Percentiles rank a stretch among this genome's conserved stretches.
Conservation (phyloP, 306 rosid genomes). For the Medicago arabica region DNA sequence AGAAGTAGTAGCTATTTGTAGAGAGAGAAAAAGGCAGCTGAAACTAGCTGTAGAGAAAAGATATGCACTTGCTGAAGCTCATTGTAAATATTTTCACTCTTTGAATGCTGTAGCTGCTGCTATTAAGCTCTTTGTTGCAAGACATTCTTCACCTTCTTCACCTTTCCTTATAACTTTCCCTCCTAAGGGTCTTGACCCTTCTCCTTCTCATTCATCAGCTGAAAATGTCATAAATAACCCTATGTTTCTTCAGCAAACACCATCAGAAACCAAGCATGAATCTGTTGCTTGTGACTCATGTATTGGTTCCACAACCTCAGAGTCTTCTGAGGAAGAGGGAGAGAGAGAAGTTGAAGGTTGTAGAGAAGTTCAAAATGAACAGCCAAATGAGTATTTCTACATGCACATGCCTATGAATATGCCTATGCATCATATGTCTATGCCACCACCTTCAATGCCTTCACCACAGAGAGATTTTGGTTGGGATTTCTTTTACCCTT, state of each 20-base stretch:
- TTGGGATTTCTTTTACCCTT: slow-evolving; percentile 96
- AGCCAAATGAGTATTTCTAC: slow-evolving; percentile 67
- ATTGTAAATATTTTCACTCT: slow-evolving; percentile 80
- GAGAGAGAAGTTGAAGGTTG: slow-evolving; percentile 10
- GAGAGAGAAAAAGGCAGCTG: slow-evolving; percentile 80
- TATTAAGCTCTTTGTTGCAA: slow-evolving; percentile 79
- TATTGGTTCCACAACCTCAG: slow-evolving; percentile 56
- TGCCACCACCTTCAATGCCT: slow-evolving; percentile 59
- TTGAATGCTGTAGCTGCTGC: slow-evolving; percentile 80
- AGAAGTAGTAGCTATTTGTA: slow-evolving; percentile 77
- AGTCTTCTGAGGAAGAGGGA: slow-evolving; percentile 67
- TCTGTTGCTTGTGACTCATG: slow-evolving; percentile 61
- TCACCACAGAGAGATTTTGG: slow-evolving; percentile 85
- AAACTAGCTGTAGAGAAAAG: slow-evolving; percentile 89
- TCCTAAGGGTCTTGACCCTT: slow-evolving; percentile 41
- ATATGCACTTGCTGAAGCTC: slow-evolving; percentile 85
- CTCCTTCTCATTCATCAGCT: slow-evolving; percentile 53
- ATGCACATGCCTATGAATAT: slow-evolving; percentile 80
- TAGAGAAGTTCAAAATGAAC: slow-evolving; percentile 50
- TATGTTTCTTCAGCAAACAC: slow-evolving; percentile 81
- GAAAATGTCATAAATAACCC: slow-evolving; percentile 77
- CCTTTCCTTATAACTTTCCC: slow-evolving; percentile 90
- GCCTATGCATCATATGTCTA: slow-evolving; percentile 43
- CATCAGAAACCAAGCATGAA: slow-evolving; percentile 73
- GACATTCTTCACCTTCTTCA: slow-evolving; percentile 84